Percentiles rank a stretch among this genome's conserved stretches.
Evolutionary conservation across 2,329 filamentous ascomycete genomes (phyloP).

Genomic region (Colletotrichum costaricense): DNA sequence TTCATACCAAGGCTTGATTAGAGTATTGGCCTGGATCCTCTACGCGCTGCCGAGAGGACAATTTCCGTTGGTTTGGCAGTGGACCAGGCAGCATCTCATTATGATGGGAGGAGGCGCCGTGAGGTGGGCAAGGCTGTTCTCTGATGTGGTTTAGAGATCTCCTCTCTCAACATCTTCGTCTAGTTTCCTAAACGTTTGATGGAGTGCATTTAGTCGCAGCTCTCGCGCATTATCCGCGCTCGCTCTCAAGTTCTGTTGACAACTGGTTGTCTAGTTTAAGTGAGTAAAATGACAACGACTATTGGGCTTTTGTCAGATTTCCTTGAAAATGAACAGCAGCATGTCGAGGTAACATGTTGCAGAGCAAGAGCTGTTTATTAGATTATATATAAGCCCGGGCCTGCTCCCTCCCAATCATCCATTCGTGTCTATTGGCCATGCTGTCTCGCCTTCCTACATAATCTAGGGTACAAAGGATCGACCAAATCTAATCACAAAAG

Average conservation of each 20-base stretch:
- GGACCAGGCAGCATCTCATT: neutral
- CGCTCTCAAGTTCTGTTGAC: neutral
- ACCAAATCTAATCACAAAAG: neutral
- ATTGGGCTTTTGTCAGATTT: neutral
- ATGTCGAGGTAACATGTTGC: neutral
- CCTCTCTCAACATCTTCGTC: neutral
- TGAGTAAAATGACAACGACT: neutral
- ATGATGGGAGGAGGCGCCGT: neutral
- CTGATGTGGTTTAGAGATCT: too few relatives aligned
- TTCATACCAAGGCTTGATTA: conserved; percentile 31
- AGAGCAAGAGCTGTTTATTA: neutral
- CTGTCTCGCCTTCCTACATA: neutral
- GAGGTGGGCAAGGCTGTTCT: neutral
- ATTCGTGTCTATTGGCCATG: neutral
- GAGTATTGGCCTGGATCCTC: neutral
- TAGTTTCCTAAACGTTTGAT: neutral
- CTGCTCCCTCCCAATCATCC: neutral
- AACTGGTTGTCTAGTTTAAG: neutral
- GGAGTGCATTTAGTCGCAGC: neutral
- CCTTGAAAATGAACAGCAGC: neutral
- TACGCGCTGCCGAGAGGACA: neutral
- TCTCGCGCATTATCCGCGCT: neutral
- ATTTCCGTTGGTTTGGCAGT: neutral
- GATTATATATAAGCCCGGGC: neutral
- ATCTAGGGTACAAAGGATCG: neutral